Conservation (phyloP, 345 rosid species). For the Sisymbrium altissimum region DNA sequence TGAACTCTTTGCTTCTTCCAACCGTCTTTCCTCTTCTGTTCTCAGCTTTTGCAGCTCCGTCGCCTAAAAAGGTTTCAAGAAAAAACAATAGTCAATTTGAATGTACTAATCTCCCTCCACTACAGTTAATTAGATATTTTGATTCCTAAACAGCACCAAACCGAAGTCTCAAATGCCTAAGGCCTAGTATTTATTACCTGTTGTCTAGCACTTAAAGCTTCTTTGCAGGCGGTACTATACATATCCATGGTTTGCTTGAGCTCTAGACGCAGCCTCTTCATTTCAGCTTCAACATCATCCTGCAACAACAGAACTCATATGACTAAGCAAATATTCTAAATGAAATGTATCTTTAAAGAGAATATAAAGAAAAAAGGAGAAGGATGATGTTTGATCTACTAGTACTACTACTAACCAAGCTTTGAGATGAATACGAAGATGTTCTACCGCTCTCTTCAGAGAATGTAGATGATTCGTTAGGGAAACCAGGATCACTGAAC, state of each 20-base stretch:
- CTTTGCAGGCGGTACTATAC: slow-evolving; percentile 83
- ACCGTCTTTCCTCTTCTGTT: slow-evolving; percentile 53
- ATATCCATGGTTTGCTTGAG: slow-evolving; percentile 92
- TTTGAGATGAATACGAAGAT: slow-evolving; percentile 55
- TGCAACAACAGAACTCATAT: slow-evolving; percentile 24
- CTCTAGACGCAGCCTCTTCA: slow-evolving; percentile 81
- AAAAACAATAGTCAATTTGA: neutral
- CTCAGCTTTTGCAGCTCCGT: slow-evolving; percentile 62
- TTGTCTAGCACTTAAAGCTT: slow-evolving; percentile 78
- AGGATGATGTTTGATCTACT: neutral
- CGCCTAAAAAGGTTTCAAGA: slow-evolving; percentile 42
- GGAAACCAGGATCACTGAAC: slow-evolving; percentile 42
- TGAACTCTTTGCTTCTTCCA: slow-evolving; percentile 67
- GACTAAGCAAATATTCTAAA: neutral
- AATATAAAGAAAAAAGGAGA: neutral
- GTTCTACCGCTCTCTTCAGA: slow-evolving; percentile 70
- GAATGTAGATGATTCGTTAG: slow-evolving; percentile 40
- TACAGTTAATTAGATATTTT: neutral
- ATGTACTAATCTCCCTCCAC: neutral
- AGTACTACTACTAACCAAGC: slow-evolving; percentile 44
- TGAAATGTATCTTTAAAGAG: neutral
- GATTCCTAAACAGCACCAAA: neutral
- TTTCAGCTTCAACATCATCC: slow-evolving; percentile 87
- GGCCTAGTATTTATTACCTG: slow-evolving; percentile 41
- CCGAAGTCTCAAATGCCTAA: neutral